Base-by-base conservation (phyloP, 2,329 filamentous ascomycete species). In the Acephala macrosclerotiorum region DNA sequence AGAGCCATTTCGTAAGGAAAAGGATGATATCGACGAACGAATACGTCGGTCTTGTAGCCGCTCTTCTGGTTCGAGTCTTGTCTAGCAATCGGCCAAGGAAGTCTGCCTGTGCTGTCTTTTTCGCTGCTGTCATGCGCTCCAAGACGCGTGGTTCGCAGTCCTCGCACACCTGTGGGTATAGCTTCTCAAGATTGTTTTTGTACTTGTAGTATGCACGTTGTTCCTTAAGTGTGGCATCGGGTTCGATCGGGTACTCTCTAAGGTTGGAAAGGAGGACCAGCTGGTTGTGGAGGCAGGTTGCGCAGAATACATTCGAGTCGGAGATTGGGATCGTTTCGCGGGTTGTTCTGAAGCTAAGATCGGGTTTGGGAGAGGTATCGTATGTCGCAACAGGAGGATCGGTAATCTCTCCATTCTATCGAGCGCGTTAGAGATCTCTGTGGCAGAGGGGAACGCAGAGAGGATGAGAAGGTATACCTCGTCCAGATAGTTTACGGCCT, bases 401-500 rank as follows among this genome's bases (percentile, higher is more conserved):
- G 63, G 92, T 91, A 70, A 98, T 96, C 59, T 96, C 89, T 74
- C 95, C 95, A 77, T 93, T 88, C 91, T 96, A 74, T 2, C 66
- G 36, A 35, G 25, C 16, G 35, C 36, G 51, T 66, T 67, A 70
- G 65, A 22, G 55, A 58, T 36, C 60, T 55, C n/a, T 35, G 58
- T 42, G 47, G 26, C 38, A 59, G 38, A 42, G 33, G 20, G 6
- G 12, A 33, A 12, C 29, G 36, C 26, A 26, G 8, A 25, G 25
- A 9, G 0, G 35, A 35, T 4, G 40, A 58, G 62, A 45, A 38
- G 40, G 76, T 82, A 66, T 80, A 96, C 94, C 82, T 95, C 85
- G 77, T 99, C 96, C 36, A 97, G 83, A 80, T 93, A 92, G 79
- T 98, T 99, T 66, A 90, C 89, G 20, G 94, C 92, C 73, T 96